Base-by-base conservation (phyloP, 768 basidiomycete genomes). In the Rhizopogon vinicolor region DNA sequence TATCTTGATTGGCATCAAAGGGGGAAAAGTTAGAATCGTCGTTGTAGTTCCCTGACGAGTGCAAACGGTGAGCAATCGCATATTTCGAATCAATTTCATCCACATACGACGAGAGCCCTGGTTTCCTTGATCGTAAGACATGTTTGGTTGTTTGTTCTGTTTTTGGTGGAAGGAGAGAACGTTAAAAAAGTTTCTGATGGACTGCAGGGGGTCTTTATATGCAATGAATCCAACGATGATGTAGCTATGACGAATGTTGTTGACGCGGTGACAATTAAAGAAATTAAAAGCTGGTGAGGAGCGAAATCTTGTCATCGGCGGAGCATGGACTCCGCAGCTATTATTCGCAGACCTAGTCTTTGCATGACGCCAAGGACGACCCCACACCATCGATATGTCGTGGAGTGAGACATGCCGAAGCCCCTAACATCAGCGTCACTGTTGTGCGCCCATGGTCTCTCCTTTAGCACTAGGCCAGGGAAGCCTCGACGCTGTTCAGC, bases 61-160 rank as follows among this genome's bases (percentile, higher is more conserved):
- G 10, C 31, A 37, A 13, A 37, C 12, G n/a, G 12, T 41, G 40
- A 25, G 14, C 4, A 48, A 35, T 7, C 33, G 6, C 14, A 18
- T 14, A 2, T 44, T 46, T n/a, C 19, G 16, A 19, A 48, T 7
- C 18, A 35, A 14, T 22, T 33, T 5, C 12, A 0, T 4, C n/a
- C 5, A 50, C 31, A 14, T 19, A 48, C 52, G 28, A 35, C 42
- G 35, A n/a, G 52, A 53, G 29, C 12, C 16, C 51, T 55, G 54
- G n/a, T 35, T n/a, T 25, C 4, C 33, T 35, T 55, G 48, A 39
- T 54, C 44, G 54, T 33, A 55, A 53, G 54, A 55, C 54, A 55
- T 55, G 12, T 7, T 54, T 7, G 52, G 13, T 31, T 29, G 22
- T 51, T 35, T 25, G 25, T 10, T 37, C 12, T 25, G 52, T 51